Percentiles rank a stretch among this genome's conserved stretches.
Conservation (phyloP, 768 basidiomycete genomes). For the Naganishia onofrii region DNA sequence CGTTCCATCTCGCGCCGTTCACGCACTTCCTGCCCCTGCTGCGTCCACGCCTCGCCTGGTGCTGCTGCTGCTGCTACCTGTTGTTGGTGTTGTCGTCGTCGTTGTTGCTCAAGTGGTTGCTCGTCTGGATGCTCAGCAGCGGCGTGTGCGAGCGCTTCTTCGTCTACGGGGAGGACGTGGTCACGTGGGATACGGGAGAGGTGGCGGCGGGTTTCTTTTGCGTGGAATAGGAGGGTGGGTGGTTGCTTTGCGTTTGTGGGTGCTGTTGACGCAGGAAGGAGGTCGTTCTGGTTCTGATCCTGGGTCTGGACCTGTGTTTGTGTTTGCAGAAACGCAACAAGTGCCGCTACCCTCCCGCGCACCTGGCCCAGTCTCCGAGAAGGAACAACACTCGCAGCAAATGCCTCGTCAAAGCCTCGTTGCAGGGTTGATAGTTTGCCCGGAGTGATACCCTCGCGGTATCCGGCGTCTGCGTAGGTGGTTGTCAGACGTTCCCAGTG, state of each 20-base stretch:
- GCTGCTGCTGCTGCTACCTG: too few relatives aligned
- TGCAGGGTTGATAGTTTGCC: slow-evolving; percentile 87
- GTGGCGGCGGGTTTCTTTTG: not conserved
- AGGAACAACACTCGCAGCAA: slow-evolving; percentile 60
- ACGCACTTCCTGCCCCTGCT: not conserved
- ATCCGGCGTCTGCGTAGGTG: slow-evolving; percentile 61
- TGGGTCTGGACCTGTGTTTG: not conserved
- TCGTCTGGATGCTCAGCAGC: slow-evolving; percentile 29
- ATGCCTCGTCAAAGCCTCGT: slow-evolving; percentile 84
- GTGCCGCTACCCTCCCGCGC: slow-evolving; percentile 67
- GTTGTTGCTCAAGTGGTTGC: too few relatives aligned
- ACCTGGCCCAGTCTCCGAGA: slow-evolving; percentile 75
- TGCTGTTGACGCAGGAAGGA: not conserved
- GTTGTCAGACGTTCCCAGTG: slow-evolving; percentile 46
- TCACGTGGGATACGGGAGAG: slow-evolving; percentile 13
- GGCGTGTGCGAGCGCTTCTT: slow-evolving; percentile 32
- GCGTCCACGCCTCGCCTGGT: not conserved
- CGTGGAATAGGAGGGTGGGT: not conserved
- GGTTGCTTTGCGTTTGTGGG: too few relatives aligned
- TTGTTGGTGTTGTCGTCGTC: too few relatives aligned
- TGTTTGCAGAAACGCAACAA: slow-evolving; percentile 52
- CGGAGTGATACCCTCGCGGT: slow-evolving; percentile 90
- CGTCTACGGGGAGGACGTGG: slow-evolving; percentile 27
- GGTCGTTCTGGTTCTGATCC: too few relatives aligned
- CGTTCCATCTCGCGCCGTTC: slow-evolving; percentile 25